Base-by-base conservation (phyloP, 2,329 filamentous ascomycete species). In the Trichoderma sp. region DNA sequence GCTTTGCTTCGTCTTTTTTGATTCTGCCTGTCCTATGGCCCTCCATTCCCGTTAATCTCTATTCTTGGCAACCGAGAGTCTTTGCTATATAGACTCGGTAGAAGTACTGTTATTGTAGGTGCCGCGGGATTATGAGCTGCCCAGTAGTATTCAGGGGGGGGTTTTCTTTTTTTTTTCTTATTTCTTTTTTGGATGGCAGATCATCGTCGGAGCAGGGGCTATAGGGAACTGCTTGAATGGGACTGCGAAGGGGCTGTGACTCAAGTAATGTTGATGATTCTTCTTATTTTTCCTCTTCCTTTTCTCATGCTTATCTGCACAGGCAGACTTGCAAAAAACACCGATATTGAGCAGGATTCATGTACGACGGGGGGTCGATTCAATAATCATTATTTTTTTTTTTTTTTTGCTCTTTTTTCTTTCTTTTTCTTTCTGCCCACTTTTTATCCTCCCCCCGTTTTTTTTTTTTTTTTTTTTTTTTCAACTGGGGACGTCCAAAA, bases 361-460 rank as follows among this genome's bases (percentile, higher is more conserved):
- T 69, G 66, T 69, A 69, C 61, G 61, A 67, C 66, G 54, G 50
- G 64, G 61, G 64, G 32, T 68, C 64, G 68, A 70, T 65, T 25
- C 57, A 58, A 53, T 68, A 68, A 67, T 67, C 52, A 63, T 63
- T 60, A 66, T 65, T 65, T 67, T 59, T 68, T 54, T 60, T n/a
- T n/a, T n/a, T n/a, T n/a, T n/a, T n/a, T n/a, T 69, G 63, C 56
- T 42, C 35, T 61, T n/a, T 45, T 65, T 35, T 58, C 35, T 27
- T 29, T 57, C 68, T 60, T 52, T 68, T 60, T 64, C 32, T 66
- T 70, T 60, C 64, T 19, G 42, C 63, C 27, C 56, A 37, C 9
- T 45, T 45, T 12, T 17, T 15, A 25, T 17, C 27, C 13, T 4
- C n/a, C n/a, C n/a, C n/a, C n/a, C n/a, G n/a, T n/a, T n/a, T n/a